Evolutionary conservation across 192 early-diverging fungal genomes (phyloP).

Genomic region (Podila clonocystis): DNA sequence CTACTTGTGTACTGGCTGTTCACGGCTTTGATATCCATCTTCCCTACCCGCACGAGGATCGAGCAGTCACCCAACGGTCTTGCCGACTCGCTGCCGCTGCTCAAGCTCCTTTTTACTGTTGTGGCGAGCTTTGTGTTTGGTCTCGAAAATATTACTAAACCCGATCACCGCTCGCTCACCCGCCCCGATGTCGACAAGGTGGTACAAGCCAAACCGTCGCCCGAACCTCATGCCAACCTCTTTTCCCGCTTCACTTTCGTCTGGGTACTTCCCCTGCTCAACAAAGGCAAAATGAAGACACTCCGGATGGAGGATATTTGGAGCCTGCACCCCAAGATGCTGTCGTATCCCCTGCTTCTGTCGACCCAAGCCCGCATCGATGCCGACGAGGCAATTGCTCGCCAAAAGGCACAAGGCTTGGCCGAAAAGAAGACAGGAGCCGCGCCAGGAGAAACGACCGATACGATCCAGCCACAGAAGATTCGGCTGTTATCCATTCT

Average conservation of each 20-base stretch:
- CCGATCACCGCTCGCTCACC: constrained; percentile 40
- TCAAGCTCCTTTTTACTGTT: constrained; percentile 40
- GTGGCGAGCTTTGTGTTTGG: constrained; percentile 52
- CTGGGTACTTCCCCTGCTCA: constrained; percentile 49
- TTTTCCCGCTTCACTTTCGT: constrained; percentile 50
- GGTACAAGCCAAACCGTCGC: constrained; percentile 26
- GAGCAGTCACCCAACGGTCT: constrained; percentile 21
- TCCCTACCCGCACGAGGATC: constrained; percentile 56
- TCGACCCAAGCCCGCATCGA: constrained; percentile 41
- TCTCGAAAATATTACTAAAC: constrained; percentile 54
- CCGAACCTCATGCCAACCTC: constrained; percentile 37
- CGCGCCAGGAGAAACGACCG: no score
- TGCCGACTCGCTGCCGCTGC: constrained; percentile 26
- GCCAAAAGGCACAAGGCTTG: constrained; percentile 9
- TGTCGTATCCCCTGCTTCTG: constrained; percentile 35
- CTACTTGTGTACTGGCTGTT: constrained; percentile 68
- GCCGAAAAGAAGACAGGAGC: constrained; percentile 10
- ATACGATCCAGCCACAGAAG: no score
- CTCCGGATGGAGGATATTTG: constrained; percentile 50
- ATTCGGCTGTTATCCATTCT: no score
- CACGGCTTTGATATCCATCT: constrained; percentile 35
- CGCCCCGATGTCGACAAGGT: constrained; percentile 5
- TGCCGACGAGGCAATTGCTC: constrained; percentile 33
- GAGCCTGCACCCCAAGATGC: constrained; percentile 35
- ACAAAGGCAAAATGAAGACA: constrained; percentile 27